phyloP scores from a whole-genome alignment of 164 flowering plant genomes.

The Protea cynaroides region DNA sequence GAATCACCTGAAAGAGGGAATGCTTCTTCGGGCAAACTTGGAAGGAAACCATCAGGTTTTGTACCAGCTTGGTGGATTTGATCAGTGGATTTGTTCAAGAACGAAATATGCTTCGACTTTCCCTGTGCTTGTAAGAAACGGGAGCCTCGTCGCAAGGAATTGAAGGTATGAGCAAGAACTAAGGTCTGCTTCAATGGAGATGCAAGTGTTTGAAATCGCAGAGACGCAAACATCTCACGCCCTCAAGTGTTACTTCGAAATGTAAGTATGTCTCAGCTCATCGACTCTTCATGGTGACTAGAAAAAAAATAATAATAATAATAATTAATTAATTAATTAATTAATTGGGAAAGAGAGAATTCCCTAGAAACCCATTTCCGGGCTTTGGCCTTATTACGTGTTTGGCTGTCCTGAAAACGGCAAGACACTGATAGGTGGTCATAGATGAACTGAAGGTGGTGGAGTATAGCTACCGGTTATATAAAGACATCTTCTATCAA shows the following conservation, averaged over 20 bases:
- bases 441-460: too few relatives aligned
- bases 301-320: too few relatives aligned
- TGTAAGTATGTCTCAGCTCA: too few relatives aligned
- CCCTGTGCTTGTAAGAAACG: not conserved
- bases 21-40: not conserved
- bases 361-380: too few relatives aligned
- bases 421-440: too few relatives aligned
- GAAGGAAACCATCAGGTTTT: not conserved
- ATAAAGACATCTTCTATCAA: too few relatives aligned
- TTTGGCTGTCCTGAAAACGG: too few relatives aligned
- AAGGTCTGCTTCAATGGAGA: not conserved
- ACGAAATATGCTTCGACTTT: not conserved
- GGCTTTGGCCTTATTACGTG: too few relatives aligned
- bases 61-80: not conserved
- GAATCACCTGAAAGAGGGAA: constrained; percentile 10
- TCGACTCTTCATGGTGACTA: too few relatives aligned
- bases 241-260: not conserved
- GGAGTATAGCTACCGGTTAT: too few relatives aligned
- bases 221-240: constrained; percentile 5
- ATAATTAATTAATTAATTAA: too few relatives aligned
- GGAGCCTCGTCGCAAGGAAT: not conserved
- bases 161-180: not conserved
- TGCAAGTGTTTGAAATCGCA: not conserved
- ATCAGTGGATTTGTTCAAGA: not conserved
- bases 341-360: too few relatives aligned